These are phyloP conservation scores for Phoma sp. DNA, from an alignment of 2,329 filamentous ascomycete genomes.

Conservation along the genomic window DNA sequence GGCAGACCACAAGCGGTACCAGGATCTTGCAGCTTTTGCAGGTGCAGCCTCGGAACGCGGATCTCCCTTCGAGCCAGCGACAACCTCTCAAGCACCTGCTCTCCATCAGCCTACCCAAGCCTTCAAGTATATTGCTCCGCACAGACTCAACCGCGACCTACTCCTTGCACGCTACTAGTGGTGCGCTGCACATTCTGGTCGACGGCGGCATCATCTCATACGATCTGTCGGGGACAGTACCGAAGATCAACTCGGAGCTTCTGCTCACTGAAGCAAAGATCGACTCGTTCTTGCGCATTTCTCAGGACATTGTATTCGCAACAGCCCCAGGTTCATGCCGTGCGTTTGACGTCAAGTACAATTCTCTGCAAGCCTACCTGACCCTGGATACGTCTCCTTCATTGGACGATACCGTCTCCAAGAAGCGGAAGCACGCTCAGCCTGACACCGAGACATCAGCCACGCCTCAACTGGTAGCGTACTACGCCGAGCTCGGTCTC, in stretches of 20 bases:
- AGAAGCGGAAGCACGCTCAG: constrained; percentile 45
- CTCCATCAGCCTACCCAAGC: constrained; percentile 37
- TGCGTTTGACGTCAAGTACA: constrained; percentile 72
- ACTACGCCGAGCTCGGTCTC: constrained; percentile 71
- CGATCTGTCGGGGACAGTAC: constrained; percentile 69
- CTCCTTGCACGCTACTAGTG: constrained; percentile 68
- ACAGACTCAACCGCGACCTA: constrained; percentile 46
- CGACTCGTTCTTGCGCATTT: constrained; percentile 71
- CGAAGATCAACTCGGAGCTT: constrained; percentile 63
- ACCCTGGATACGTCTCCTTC: constrained; percentile 34
- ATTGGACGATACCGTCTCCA: constrained; percentile 42
- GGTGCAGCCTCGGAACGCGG: constrained; percentile 40
- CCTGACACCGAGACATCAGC: constrained; percentile 50
- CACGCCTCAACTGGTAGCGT: constrained; percentile 45
- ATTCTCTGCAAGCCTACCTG: constrained; percentile 56
- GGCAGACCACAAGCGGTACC: constrained; percentile 25
- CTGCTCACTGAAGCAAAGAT: constrained; percentile 61
- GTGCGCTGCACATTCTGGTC: constrained; percentile 67
- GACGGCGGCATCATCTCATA: constrained; percentile 65
- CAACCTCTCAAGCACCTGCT: constrained; percentile 44
- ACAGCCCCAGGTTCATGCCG: constrained; percentile 63
- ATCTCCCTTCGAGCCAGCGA: constrained; percentile 38
- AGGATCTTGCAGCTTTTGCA: constrained; percentile 38
- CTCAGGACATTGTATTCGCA: constrained; percentile 70
- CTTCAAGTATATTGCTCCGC: constrained; percentile 16